Base-by-base conservation (phyloP, 2,329 filamentous ascomycete species). In the Penicillium thymicola region DNA sequence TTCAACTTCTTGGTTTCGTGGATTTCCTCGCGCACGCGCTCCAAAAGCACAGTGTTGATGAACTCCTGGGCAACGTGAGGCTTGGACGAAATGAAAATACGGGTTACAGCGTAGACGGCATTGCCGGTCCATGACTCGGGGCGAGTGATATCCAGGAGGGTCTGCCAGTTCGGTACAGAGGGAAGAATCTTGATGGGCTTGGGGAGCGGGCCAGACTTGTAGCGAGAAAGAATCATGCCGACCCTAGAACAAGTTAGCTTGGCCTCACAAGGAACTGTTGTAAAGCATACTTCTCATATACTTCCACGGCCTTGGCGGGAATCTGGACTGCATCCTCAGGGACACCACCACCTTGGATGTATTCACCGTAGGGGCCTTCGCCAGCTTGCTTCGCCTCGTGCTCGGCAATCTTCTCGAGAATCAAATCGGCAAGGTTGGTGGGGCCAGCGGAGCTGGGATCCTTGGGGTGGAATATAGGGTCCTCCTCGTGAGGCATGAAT, bases 141-240 rank as follows among this genome's bases (percentile, higher is more conserved):
- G 30, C 86, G 83, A n/a, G 92, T 96, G 54, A 96, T 85, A 61
- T 87, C 82, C 65, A 96, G 84, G 37, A 96, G 89, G 21, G 91
- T 89, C 70, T 94, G 90, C 92, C 92, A 97, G 67, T 94, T 86
- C 8, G 92, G 92, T 14, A 97, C 85, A 0, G 92, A 92, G 2
- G 94, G 94, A 9, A 99, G 83, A 62, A 97, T 92, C 76, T 97
- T 97, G 82, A 99, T 96, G 0, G 93, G 93, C 76, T 99, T 99
- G 21, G 94, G 94, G 32, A 99, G 82, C 64, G 93, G 93, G n/a
- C 94, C 94, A 14, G 89, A 93, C 76, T 96, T 96, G 80, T 96
- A 97, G 62, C 93, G 86, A 27, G 90, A 92, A 57, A 99, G 82
- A 59, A 97, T 88, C 64, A 92, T 81, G 59, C 92, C 93, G 65